phyloP scores from a whole-genome alignment of 1,284 basidiomycete species.

The Cutaneotrichosporon cyanovorans region DNA sequence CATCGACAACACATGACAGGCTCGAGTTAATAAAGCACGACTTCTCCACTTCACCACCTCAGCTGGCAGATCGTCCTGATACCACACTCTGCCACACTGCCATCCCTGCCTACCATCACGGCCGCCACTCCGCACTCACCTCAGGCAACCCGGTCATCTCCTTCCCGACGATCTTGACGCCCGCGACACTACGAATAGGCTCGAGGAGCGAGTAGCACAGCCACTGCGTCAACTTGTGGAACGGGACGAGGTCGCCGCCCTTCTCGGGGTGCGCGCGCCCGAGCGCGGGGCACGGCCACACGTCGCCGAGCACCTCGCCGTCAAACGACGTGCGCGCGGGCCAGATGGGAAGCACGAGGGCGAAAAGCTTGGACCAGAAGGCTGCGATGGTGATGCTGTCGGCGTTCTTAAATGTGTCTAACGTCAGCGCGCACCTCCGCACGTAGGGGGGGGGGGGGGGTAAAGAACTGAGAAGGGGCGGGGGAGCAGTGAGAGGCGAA shows the following conservation, averaged over 20 bases:
- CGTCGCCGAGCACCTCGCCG: constrained; percentile 72
- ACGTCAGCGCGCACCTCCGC: too few relatives aligned
- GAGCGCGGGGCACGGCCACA: constrained; percentile 71
- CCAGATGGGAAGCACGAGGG: constrained; percentile 82
- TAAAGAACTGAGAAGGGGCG: too few relatives aligned
- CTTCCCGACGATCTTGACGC: constrained; percentile 64
- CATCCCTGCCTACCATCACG: too few relatives aligned
- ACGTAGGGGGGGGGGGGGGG: too few relatives aligned
- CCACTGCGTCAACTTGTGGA: constrained; percentile 95
- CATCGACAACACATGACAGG: too few relatives aligned
- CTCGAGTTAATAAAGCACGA: too few relatives aligned
- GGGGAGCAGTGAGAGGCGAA: too few relatives aligned
- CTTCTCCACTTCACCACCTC: too few relatives aligned
- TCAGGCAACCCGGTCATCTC: constrained; percentile 47
- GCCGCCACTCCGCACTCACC: too few relatives aligned
- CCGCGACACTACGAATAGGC: constrained; percentile 65
- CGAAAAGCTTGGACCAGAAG: constrained; percentile 75
- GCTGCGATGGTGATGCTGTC: constrained; percentile 40
- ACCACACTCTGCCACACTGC: too few relatives aligned
- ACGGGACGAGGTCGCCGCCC: constrained; percentile 71
- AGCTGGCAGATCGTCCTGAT: too few relatives aligned
- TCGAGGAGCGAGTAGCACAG: constrained; percentile 80
- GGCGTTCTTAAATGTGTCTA: background rate
- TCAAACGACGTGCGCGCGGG: constrained; percentile 59
- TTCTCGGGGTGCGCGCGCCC: constrained; percentile 38